Percentiles rank a stretch among this genome's conserved stretches.
These are phyloP conservation scores for Nematocida sp. DNA, from an alignment of 371 early-diverging fungal species.

Conservation along the genomic window DNA sequence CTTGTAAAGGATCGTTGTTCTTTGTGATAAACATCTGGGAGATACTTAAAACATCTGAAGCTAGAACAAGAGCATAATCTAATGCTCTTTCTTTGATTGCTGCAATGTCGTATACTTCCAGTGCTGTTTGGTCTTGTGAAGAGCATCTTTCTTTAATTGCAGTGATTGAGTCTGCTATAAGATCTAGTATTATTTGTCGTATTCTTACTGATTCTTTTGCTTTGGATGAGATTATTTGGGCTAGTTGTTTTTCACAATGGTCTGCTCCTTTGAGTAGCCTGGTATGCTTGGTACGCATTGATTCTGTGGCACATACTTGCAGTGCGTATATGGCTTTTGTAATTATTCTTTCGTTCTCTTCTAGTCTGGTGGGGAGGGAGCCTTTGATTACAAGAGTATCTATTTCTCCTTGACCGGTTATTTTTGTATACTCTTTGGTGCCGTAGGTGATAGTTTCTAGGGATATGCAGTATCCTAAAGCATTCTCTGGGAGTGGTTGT, in stretches of 20 bases:
- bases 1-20: conserved; percentile 47
- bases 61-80: conserved; percentile 59
- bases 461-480: conserved; percentile 34
- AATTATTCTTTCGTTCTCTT: conserved; percentile 56
- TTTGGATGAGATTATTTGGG: neutral
- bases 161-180: conserved; percentile 17
- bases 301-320: conserved; percentile 37
- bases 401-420: conserved; percentile 42
- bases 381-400: conserved; percentile 59
- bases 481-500: conserved; percentile 6
- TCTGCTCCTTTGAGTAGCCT: conserved; percentile 37
- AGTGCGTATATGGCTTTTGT: conserved; percentile 39
- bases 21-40: conserved; percentile 63
- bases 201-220: conserved; percentile 32
- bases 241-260: conserved; percentile 30
- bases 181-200: conserved; percentile 20
- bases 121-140: neutral
- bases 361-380: conserved; percentile 52
- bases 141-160: conserved; percentile 21
- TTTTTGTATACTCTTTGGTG: conserved; percentile 53
- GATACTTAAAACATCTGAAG: conserved; percentile 55
- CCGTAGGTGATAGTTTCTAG: conserved; percentile 49
- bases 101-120: conserved; percentile 53
- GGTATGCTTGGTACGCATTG: conserved; percentile 32
- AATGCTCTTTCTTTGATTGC: conserved; percentile 55